A percentile compares a stretch with the other conserved stretches of the same genome.
Conservation (phyloP, 1,139 yeast genomes). For the Spathaspora sp. region DNA sequence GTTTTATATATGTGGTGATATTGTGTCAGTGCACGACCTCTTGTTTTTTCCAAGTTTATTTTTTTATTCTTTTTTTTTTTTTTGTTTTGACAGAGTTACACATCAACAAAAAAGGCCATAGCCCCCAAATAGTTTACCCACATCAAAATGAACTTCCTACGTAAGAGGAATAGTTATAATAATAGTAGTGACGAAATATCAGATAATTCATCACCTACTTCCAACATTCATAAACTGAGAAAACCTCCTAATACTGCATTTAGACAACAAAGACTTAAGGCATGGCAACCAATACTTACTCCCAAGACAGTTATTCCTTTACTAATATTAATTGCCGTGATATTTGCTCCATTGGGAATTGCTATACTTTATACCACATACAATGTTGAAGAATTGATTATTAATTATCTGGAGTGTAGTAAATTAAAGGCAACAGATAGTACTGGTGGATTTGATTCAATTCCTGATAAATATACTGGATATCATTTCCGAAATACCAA, state of each 20-base stretch:
- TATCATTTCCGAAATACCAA: conserved; percentile 54
- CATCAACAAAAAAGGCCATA: neutral
- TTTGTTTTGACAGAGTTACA: neutral
- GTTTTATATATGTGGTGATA: neutral
- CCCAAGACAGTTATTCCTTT: conserved; percentile 76
- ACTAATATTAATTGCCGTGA: conserved; percentile 57
- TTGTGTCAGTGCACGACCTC: conserved; percentile 4
- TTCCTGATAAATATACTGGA: conserved; percentile 52
- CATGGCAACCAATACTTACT: conserved; percentile 82
- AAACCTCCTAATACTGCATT: conserved; percentile 80
- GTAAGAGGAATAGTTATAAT: conserved; percentile 30
- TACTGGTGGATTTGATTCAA: conserved; percentile 29
- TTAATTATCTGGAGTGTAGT: conserved; percentile 62
- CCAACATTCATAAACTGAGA: conserved; percentile 48
- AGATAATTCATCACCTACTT: conserved; percentile 17
- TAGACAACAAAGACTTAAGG: conserved; percentile 68
- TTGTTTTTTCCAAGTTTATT: neutral
- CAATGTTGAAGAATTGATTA: conserved; percentile 56
- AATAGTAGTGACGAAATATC: conserved; percentile 26
- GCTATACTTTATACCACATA: conserved; percentile 61
- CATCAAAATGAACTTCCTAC: conserved; percentile 36
- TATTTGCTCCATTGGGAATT: conserved; percentile 74
- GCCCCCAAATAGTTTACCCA: neutral
- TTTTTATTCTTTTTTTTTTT: neutral
- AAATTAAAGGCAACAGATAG: conserved; percentile 25